Conservation (phyloP, 306 rosid genomes). For the Trifolium subterraneum region DNA sequence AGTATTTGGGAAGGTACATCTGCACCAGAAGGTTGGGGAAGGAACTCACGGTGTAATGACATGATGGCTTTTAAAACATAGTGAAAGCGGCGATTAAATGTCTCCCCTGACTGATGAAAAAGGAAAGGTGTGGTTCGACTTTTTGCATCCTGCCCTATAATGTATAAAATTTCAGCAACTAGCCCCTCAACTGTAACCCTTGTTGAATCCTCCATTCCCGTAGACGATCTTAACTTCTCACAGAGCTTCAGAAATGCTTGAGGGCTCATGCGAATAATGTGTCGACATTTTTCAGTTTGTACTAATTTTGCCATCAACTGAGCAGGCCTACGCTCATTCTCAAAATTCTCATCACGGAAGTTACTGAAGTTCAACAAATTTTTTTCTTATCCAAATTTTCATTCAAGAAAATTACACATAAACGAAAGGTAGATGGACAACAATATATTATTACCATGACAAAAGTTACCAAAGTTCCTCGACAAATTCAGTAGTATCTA, state of each 20-base stretch:
- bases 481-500: not conserved
- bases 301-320: not conserved
- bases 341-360: not conserved
- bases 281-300: not conserved
- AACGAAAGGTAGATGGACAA: no score
- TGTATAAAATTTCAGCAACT: not conserved
- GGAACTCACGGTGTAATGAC: not conserved
- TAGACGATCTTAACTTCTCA: not conserved
- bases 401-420: no score
- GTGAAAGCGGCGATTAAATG: not conserved
- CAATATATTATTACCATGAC: not conserved
- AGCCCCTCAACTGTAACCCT: not conserved
- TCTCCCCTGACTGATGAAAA: not conserved
- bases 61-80: not conserved
- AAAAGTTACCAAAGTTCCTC: not conserved
- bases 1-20: not conserved
- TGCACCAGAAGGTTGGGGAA: not conserved
- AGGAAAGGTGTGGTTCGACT: not conserved
- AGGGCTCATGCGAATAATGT: slow-evolving; percentile 13
- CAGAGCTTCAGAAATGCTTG: slow-evolving; percentile 8
- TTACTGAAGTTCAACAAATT: no score
- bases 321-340: not conserved
- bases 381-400: no score
- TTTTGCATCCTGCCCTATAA: not conserved
- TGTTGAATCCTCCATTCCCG: not conserved